These are phyloP conservation scores for Kwoniella shivajii DNA, from an alignment of 1,284 basidiomycete genomes.

Conservation along the genomic window DNA sequence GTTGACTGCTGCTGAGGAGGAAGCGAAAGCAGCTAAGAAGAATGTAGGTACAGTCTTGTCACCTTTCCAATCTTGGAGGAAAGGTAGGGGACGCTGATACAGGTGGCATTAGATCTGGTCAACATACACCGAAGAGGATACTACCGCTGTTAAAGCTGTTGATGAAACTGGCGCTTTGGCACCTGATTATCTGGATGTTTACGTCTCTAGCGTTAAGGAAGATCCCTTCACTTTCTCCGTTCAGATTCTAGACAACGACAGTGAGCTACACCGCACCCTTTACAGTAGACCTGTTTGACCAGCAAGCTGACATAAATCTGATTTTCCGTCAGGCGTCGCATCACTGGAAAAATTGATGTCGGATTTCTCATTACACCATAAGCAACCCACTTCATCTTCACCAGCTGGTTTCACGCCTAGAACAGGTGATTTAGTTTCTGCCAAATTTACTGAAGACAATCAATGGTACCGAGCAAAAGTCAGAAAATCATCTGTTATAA, in stretches of 20 bases:
- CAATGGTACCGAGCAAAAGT: conserved; percentile 93
- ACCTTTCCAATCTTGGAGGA: not conserved
- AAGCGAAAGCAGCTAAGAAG: conserved; percentile 73
- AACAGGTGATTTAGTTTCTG: conserved; percentile 85
- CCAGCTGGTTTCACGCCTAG: conserved; percentile 72
- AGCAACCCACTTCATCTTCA: conserved; percentile 60
- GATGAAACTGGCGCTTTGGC: conserved; percentile 64
- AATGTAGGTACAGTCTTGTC: conserved; percentile 61
- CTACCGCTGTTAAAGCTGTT: conserved; percentile 48
- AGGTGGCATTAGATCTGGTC: conserved; percentile 72
- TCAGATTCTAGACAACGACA: conserved; percentile 80
- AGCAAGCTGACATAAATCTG: conserved; percentile 1
- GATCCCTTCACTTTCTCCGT: conserved; percentile 84
- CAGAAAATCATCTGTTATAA: conserved; percentile 73
- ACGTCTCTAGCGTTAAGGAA: conserved; percentile 84
- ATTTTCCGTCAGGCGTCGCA: conserved; percentile 70
- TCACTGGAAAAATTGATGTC: conserved; percentile 90
- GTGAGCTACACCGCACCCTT: conserved; percentile 53
- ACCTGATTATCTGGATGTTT: conserved; percentile 84
- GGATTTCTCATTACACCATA: conserved; percentile 85
- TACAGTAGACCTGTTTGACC: not conserved
- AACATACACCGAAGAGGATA: conserved; percentile 73
- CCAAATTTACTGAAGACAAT: conserved; percentile 66
- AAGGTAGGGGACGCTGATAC: conserved; percentile 6
- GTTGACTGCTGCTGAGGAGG: conserved; percentile 79